Percentiles rank a stretch among this genome's conserved stretches.
phyloP scores from a whole-genome alignment of 2,329 filamentous ascomycete genomes.

The Penicillium sp. region DNA sequence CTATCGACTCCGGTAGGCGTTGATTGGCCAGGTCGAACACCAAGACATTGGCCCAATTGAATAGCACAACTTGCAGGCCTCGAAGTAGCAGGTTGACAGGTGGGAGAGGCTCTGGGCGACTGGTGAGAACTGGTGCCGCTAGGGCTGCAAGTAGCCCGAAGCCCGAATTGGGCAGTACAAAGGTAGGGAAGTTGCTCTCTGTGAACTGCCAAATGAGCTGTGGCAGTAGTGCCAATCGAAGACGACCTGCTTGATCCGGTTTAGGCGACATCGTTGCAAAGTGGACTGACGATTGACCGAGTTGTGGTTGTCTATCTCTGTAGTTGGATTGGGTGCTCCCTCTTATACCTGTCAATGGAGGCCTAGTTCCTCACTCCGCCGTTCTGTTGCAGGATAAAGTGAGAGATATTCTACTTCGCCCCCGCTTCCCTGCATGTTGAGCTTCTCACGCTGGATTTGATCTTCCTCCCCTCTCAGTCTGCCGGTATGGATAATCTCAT shows the following conservation, averaged over 20 bases:
- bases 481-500: not conserved
- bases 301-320: not conserved
- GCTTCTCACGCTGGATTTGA: not conserved
- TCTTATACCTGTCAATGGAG: not conserved
- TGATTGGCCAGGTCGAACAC: constrained; percentile 42
- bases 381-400: not conserved
- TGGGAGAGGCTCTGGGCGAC: not conserved
- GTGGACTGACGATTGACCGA: not conserved
- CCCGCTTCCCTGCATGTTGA: not conserved
- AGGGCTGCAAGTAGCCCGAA: constrained; percentile 33
- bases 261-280: not conserved
- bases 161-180: constrained; percentile 26
- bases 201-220: constrained; percentile 23
- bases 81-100: not conserved
- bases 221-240: not conserved
- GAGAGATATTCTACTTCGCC: not conserved
- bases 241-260: not conserved
- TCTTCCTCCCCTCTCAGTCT: not conserved
- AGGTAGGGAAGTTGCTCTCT: constrained; percentile 27
- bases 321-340: not conserved
- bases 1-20: constrained; percentile 30
- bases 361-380: not conserved
- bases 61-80: constrained; percentile 14
- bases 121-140: constrained; percentile 7
- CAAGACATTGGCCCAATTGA: constrained; percentile 32